Evolutionary conservation across 2,329 filamentous ascomycete genomes (phyloP), one percentile per base, ranked within the genome.

Genomic region (Colletotrichum sp.): DNA sequence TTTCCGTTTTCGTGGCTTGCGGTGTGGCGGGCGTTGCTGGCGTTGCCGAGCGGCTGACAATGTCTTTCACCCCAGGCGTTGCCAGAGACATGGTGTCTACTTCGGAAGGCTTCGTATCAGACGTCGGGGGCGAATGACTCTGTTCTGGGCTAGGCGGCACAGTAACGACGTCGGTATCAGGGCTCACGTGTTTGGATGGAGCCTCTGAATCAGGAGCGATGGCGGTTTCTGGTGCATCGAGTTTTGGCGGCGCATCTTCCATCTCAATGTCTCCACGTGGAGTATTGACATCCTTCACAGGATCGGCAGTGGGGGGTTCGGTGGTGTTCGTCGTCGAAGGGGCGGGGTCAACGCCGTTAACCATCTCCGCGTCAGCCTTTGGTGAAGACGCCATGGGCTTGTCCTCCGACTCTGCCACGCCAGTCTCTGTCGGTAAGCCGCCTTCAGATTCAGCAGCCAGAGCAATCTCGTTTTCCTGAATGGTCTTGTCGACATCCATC

Each of bases 1-100:
- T 91, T 9, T 94, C 92, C 0, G 93, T 96, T 79, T 93, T 94
- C 74, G 89, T 88, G 12, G 49, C 69, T 18, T 71, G 70, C 36
- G 70, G 62, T 2, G 84, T 80, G 18, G 82, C 79, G 2, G 83
- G 81, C 4, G 85, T 85, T 0, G 82, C 79, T 3, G 83, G 81
- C 7, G 85, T 85, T 0, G 80, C 77, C 10, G 82, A 83, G 8
- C 83, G 78, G 72, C 84, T 85, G 36, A 78, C 79, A 6, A 81
- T 80, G 59, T 82, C 76, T 34, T 78, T 78, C 8, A 69, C 62
- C 6, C 69, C 77, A 4, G 77, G 77, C 30, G 75, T 77, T 18
- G 75, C 69, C 16, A 78, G 15, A 39, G 77, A 77, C 5, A 83
- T 81, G 2, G 85, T 87, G 63, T 89, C 89, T 2, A 85, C 80